Evolutionary conservation across 208 protist species (phyloP).

Genomic region (Balamuthia mandrillaris): DNA sequence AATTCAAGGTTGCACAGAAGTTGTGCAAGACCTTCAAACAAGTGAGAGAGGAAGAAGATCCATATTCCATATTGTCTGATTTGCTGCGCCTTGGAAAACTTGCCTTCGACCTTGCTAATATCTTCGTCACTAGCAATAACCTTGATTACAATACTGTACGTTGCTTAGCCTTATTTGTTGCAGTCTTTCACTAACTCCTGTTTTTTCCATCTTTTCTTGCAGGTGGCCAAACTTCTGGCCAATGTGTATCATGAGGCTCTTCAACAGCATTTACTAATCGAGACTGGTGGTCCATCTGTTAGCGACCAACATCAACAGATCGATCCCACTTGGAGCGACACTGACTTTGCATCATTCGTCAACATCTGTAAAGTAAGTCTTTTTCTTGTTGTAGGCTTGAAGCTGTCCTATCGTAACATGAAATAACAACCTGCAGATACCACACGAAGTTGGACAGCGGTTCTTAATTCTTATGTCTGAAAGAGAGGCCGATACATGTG

Average conservation of each 20-base stretch:
- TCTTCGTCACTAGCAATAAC: slow-evolving; percentile 16
- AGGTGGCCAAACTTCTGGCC: slow-evolving; percentile 2
- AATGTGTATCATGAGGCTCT: neutral
- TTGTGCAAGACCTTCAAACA: neutral
- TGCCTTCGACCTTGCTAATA: slow-evolving; percentile 21
- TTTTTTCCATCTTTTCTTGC: neutral
- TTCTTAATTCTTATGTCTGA: neutral
- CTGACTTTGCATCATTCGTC: slow-evolving; percentile 11
- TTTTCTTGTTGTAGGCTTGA: no score
- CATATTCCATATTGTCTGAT: slow-evolving; percentile 12
- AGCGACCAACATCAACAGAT: neutral
- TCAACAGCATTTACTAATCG: neutral
- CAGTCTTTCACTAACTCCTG: neutral
- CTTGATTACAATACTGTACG: slow-evolving; percentile 12
- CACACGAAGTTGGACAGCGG: slow-evolving; percentile 9
- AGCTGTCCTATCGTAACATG: neutral
- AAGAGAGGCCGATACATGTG: neutral
- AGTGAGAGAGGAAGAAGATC: slow-evolving; percentile 9
- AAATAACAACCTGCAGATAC: neutral
- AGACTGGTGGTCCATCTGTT: neutral
- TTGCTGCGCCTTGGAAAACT: slow-evolving; percentile 12
- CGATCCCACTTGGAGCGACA: slow-evolving; percentile 11
- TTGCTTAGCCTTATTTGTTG: no score
- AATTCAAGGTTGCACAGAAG: slow-evolving; percentile 28
- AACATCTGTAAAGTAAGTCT: neutral